A percentile compares a stretch with the other conserved stretches of the same genome.
Conservation (phyloP, 139 green algal genomes). For the Monoraphidium neglectum region DNA sequence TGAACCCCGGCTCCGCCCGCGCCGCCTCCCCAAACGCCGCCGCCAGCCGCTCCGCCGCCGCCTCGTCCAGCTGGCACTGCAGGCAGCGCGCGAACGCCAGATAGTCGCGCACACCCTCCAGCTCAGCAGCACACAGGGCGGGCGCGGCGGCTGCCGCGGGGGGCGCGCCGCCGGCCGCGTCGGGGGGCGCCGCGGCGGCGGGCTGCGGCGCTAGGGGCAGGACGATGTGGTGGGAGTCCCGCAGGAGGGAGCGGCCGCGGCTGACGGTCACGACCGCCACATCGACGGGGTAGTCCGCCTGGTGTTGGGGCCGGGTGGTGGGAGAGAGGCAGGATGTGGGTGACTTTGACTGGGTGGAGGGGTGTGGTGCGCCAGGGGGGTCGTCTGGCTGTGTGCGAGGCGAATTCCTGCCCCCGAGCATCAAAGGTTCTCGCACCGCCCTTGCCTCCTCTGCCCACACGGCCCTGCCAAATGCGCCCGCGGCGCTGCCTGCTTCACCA, state of each 20-base stretch:
- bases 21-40: slow-evolving; percentile 22
- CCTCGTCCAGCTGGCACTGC: slow-evolving; percentile 29
- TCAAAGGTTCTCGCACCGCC: too few relatives aligned
- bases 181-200: not conserved
- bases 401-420: too few relatives aligned
- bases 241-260: slow-evolving; percentile 44
- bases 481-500: too few relatives aligned
- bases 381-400: too few relatives aligned
- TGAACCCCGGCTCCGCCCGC: not conserved
- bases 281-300: slow-evolving; percentile 56
- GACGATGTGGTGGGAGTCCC: slow-evolving; percentile 25
- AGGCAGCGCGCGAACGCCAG: slow-evolving; percentile 25
- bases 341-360: too few relatives aligned
- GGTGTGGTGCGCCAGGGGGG: too few relatives aligned
- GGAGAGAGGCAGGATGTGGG: too few relatives aligned
- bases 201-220: slow-evolving; percentile 44
- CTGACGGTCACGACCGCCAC: slow-evolving; percentile 62
- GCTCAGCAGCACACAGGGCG: not conserved
- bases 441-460: too few relatives aligned
- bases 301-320: too few relatives aligned
- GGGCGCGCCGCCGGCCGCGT: slow-evolving; percentile 5
- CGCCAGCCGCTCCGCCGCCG: slow-evolving; percentile 21
- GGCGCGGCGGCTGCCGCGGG: not conserved
- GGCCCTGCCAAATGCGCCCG: too few relatives aligned
- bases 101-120: slow-evolving; percentile 40